Evolutionary conservation across 2,329 filamentous ascomycete species (phyloP), one percentile per base, ranked within the genome.

Genomic region (Colletotrichum simmondsii): DNA sequence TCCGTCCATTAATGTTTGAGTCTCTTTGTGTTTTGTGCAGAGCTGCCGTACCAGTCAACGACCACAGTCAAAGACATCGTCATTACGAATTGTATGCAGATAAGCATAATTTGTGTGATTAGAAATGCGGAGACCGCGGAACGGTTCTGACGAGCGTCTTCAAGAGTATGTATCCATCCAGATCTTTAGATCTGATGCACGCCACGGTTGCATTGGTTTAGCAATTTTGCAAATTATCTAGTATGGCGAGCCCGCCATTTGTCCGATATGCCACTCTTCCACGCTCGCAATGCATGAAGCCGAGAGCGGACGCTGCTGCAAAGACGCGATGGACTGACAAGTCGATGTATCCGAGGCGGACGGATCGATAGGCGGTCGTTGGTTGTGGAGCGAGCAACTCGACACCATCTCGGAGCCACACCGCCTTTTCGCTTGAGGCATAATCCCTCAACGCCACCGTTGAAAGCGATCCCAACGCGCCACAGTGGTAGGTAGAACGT

Each of bases 371-470:
- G 46, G 30, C 37, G 35, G 19, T 59, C 49, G 52, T 71, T 67
- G 56, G 73, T 59, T 71, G 52, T 64, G 56, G 42, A 72, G 56
- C 65, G 73, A 37, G 58, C 53, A 58, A 56, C 19, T 66, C 59
- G 64, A 74, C 73, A 74, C 71, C 73, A 74, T 42, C 49, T 46
- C 57, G 26, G 54, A 49, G 68, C 54, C 72, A 74, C 75, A 77
- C 75, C 75, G 75, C 75, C 74, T 76, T 77, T 77, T 77, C 68
- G 52, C 53, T 68, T 58, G 61, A 68, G 58, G 57, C 70, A 66
- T 66, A 16, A 62, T 65, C 65, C 65, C 71, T 71, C 56, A 32
- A 72, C 71, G 59, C 71, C 71, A 74, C 71, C 24, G 35, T 58
- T 64, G 54, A 65, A 62, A 52, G 35, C 37, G 7, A 11, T 49